A percentile compares a stretch with the other conserved stretches of the same genome.
phyloP scores from a whole-genome alignment of 1,284 basidiomycete genomes.

The Pterula multifida region DNA sequence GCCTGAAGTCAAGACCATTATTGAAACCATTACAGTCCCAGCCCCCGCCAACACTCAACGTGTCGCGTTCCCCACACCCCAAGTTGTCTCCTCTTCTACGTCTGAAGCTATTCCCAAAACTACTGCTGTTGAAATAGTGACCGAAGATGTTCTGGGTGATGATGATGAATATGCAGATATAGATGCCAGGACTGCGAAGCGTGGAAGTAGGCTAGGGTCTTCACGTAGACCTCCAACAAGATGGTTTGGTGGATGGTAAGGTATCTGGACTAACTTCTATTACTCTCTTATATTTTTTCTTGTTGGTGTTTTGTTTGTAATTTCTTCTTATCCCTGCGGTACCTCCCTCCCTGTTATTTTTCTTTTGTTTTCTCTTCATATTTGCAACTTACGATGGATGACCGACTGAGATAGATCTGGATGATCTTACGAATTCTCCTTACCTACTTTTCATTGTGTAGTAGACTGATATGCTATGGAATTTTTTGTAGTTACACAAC shows the following conservation, averaged over 20 bases:
- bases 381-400: background rate
- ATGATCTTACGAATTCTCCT: slow-evolving; percentile 1
- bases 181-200: background rate
- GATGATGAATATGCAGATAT: background rate
- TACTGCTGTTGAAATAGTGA: slow-evolving; percentile 57
- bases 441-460: background rate
- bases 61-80: slow-evolving; percentile 60
- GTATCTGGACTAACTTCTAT: background rate
- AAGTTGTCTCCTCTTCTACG: slow-evolving; percentile 39
- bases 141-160: slow-evolving; percentile 26
- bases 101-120: slow-evolving; percentile 49
- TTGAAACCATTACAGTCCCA: slow-evolving; percentile 51
- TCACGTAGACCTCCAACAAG: background rate
- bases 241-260: background rate
- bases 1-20: slow-evolving; percentile 48
- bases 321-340: background rate
- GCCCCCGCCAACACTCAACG: slow-evolving; percentile 68
- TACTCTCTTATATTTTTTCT: background rate
- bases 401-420: slow-evolving; percentile 1
- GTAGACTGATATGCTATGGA: background rate
- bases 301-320: background rate
- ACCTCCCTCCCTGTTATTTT: background rate
- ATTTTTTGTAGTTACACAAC: background rate
- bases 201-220: background rate
- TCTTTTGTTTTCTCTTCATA: background rate